Evolutionary conservation across 2,329 filamentous ascomycete genomes (phyloP).

Genomic region (Colletotrichum cereale): DNA sequence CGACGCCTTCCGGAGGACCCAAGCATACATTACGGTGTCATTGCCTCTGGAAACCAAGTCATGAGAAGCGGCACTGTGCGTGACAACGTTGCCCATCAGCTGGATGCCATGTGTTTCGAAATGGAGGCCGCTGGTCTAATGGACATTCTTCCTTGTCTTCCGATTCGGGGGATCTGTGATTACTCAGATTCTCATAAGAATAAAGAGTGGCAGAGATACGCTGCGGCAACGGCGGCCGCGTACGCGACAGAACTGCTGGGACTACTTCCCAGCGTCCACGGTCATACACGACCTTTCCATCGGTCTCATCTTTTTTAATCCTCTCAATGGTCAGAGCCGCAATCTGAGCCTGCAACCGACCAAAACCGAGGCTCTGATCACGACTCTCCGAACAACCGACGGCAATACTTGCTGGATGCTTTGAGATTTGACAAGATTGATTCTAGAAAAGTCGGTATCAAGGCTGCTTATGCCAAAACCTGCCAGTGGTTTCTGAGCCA

Average conservation of each 20-base stretch:
- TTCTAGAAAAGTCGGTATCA: constrained; percentile 33
- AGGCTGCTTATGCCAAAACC: constrained; percentile 36
- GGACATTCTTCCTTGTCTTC: constrained; percentile 45
- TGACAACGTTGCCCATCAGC: constrained; percentile 44
- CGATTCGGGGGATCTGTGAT: constrained; percentile 52
- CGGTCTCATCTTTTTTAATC: neutral
- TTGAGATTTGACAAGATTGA: constrained; percentile 40
- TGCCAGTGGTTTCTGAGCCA: constrained; percentile 42
- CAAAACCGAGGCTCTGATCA: neutral
- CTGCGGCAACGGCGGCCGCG: constrained; percentile 49
- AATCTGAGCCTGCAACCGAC: neutral
- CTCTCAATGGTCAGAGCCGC: neutral
- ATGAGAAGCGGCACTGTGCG: constrained; percentile 48
- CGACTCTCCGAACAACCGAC: neutral
- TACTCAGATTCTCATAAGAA: constrained; percentile 55
- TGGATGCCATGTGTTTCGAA: constrained; percentile 42
- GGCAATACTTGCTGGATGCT: constrained; percentile 22
- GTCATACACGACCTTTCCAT: rapidly evolving
- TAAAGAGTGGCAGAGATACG: constrained; percentile 51
- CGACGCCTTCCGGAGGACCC: constrained; percentile 2
- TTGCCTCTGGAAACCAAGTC: constrained; percentile 49
- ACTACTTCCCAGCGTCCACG: neutral
- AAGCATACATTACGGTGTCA: constrained; percentile 39
- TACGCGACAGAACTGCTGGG: constrained; percentile 41
- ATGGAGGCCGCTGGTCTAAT: constrained; percentile 46